Conservation (phyloP, 2,329 filamentous ascomycete genomes). For the Cytospora paraplurivora region DNA sequence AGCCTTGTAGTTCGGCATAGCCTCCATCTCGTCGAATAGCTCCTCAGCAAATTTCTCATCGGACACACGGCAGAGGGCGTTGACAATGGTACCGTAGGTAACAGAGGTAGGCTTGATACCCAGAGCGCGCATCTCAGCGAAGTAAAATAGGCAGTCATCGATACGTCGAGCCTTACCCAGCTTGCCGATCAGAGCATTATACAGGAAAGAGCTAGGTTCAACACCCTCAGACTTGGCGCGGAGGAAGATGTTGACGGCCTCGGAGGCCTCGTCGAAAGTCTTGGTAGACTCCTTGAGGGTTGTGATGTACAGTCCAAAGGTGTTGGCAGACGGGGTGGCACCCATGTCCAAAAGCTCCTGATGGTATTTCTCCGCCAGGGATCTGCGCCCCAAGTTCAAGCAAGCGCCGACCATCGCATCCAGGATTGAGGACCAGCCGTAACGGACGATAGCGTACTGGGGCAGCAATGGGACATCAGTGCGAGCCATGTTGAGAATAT, state of each 20-base stretch:
- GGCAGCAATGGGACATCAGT: slow-evolving; percentile 82
- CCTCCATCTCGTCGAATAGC: slow-evolving; percentile 98
- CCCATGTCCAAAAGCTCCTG: slow-evolving; percentile 91
- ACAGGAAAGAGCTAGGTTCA: slow-evolving; percentile 93
- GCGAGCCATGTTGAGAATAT: slow-evolving; percentile 87
- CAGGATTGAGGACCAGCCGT: slow-evolving; percentile 94
- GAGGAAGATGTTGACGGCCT: slow-evolving; percentile 96
- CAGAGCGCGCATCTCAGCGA: slow-evolving; percentile 92
- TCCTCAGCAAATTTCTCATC: slow-evolving; percentile 98
- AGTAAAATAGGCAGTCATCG: slow-evolving; percentile 97
- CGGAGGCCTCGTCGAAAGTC: slow-evolving; percentile 96
- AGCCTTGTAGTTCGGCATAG: slow-evolving; percentile 98
- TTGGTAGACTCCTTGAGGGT: slow-evolving; percentile 96
- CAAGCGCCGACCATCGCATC: slow-evolving; percentile 96
- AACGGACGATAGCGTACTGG: slow-evolving; percentile 84
- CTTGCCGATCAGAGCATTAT: slow-evolving; percentile 98
- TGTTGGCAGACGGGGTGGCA: slow-evolving; percentile 91
- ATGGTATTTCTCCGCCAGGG: slow-evolving; percentile 82
- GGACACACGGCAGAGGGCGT: slow-evolving; percentile 93
- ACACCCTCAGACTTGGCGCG: slow-evolving; percentile 92
- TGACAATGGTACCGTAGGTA: slow-evolving; percentile 97
- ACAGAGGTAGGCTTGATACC: slow-evolving; percentile 95
- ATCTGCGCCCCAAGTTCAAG: slow-evolving; percentile 78
- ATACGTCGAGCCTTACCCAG: slow-evolving; percentile 97
- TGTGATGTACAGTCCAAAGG: slow-evolving; percentile 98